Evolutionary conservation across 2,329 filamentous ascomycete genomes (phyloP).

Genomic region (Xylariaceae sp.): DNA sequence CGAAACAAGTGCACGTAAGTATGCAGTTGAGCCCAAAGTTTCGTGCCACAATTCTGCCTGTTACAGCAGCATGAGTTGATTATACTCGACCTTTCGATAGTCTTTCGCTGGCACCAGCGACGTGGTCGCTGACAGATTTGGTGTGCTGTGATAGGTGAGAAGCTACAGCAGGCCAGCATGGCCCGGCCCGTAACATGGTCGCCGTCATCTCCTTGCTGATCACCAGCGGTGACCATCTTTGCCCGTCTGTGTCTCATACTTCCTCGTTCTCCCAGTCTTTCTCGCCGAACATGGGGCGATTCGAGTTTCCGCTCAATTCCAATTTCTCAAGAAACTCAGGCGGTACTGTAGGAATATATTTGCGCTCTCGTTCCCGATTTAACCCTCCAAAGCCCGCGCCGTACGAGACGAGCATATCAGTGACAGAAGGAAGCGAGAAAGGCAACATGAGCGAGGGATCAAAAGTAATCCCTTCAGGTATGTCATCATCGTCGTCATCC

Average conservation of each 20-base stretch:
- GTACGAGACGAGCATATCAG: slow-evolving; percentile 94
- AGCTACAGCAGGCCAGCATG: slow-evolving; percentile 12
- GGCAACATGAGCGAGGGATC: slow-evolving; percentile 91
- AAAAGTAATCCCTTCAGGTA: slow-evolving; percentile 71
- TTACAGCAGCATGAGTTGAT: slow-evolving; percentile 20
- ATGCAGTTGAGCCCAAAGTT: slow-evolving; percentile 1
- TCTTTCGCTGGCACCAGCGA: slow-evolving; percentile 14
- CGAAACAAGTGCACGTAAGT: slow-evolving; percentile 7
- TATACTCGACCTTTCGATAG: slow-evolving; percentile 4
- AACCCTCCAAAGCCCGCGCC: slow-evolving; percentile 91
- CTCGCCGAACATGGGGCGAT: slow-evolving; percentile 55
- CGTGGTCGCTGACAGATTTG: slow-evolving; percentile 9
- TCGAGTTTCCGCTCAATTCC: slow-evolving; percentile 54
- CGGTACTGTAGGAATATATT: slow-evolving; percentile 93
- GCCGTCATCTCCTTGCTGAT: slow-evolving; percentile 10
- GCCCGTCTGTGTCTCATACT: slow-evolving; percentile 25
- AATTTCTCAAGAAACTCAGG: slow-evolving; percentile 89
- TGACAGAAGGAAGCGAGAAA: slow-evolving; percentile 91
- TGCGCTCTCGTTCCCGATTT: slow-evolving; percentile 85
- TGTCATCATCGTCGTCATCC: slow-evolving; percentile 62
- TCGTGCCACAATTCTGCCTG: slow-evolving; percentile 20
- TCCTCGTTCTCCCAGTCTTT: slow-evolving; percentile 66
- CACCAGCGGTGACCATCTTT: slow-evolving; percentile 8
- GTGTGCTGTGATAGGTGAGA: slow-evolving; percentile 14
- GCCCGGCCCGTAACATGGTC: slow-evolving; percentile 4